Base-by-base conservation (phyloP, 169 alveolate genomes). In the Plasmodium inui region DNA sequence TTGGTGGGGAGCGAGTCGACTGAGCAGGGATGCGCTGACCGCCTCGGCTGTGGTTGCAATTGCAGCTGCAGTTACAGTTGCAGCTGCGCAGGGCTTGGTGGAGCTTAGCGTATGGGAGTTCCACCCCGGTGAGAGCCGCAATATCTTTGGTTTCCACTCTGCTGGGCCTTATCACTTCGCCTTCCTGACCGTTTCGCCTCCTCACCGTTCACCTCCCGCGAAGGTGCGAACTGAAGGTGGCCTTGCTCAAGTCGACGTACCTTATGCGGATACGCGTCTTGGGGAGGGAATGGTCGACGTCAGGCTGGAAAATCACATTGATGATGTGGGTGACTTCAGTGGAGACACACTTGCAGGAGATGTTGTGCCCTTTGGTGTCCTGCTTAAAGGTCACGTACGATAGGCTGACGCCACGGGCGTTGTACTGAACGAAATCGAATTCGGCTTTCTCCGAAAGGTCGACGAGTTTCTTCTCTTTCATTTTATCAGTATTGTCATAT, bases 321-420 rank as follows among this genome's bases (percentile, higher is more conserved):
- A 86, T 86, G 37, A 86, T 86, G 44, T 86, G 80, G 10, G 78
- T 74, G 19, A 83, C 61, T 37, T 86, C 0, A 10, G 4, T 0
- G 44, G 86, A 74, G 41, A 53, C 30, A 9, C 93, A 86, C 80
- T 46, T 74, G 72, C 93, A 86, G 37, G 93, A 86, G 67, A 86
- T n/a, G 10, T 41, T 34, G 5, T 55, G 93, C 17, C 70, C 50
- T 17, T 74, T 76, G 3, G 44, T 22, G 17, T 61, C 86, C 6
- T 37, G 26, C 57, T 86, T 73, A 50, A 86, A 55, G 30, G 85
- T 86, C 12, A 86, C 50, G 70, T 86, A 86, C 0, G 93, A 86
- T 17, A 86, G 70, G 22, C 82, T 86, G 46, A 53, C 55, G n/a
- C 93, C 93, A 19, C 34, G 41, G 0, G 81, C 12, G 34, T 86